Conservation (phyloP, 345 rosid species). For the Eutrema japonicum region DNA sequence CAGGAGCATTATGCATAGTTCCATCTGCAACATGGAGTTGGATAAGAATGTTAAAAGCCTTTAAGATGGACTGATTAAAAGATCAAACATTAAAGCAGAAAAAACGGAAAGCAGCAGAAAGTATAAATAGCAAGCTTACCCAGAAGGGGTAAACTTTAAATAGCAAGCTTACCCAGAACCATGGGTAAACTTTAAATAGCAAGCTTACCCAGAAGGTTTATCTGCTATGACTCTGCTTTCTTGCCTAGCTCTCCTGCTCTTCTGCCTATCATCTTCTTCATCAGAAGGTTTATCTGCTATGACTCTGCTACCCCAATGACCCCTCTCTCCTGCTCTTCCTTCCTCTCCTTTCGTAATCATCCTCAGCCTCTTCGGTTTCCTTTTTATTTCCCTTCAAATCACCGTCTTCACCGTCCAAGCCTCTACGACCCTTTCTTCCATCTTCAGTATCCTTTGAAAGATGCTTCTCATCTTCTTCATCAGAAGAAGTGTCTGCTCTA, state of each 20-base stretch:
- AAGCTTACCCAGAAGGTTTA: constrained; percentile 67
- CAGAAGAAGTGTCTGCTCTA: constrained; percentile 38
- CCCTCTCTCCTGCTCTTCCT: constrained; percentile 39
- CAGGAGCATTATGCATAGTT: constrained; percentile 86
- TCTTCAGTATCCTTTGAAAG: constrained; percentile 17
- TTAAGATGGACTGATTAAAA: not conserved
- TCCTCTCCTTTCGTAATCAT: constrained; percentile 1
- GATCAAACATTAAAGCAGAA: constrained; percentile 4
- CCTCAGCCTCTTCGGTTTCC: not conserved
- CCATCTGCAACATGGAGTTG: constrained; percentile 65
- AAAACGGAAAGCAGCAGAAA: constrained; percentile 7
- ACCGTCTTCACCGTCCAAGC: not conserved
- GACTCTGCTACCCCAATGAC: constrained; percentile 38
- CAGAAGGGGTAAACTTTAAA: not conserved
- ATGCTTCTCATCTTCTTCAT: constrained; percentile 25
- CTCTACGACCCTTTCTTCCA: constrained; percentile 11
- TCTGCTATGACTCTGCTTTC: constrained; percentile 2
- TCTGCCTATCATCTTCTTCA: constrained; percentile 40
- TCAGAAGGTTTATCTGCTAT: constrained; percentile 42
- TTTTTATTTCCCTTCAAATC: constrained; percentile 7
- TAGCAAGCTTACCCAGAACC: constrained; percentile 62
- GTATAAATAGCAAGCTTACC: too few relatives aligned
- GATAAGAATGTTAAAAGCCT: constrained; percentile 13
- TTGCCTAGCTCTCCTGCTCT: constrained; percentile 33
- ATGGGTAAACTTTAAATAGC: constrained; percentile 11